Conservation (phyloP, 2,329 filamentous ascomycete genomes). For the Cladosporium austrohemisphaericum region DNA sequence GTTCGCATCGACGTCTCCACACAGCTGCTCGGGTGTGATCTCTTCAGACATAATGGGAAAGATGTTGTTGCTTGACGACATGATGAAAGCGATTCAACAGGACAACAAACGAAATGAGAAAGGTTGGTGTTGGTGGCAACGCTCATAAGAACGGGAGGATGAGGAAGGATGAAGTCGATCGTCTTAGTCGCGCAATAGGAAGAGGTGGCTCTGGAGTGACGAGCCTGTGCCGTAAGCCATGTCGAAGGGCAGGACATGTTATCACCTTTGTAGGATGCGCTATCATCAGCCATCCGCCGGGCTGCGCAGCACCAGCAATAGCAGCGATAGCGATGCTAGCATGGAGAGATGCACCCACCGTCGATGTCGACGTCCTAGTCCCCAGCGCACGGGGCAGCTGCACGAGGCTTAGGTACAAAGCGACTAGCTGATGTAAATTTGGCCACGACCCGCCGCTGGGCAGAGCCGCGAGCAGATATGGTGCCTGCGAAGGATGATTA, state of each 20-base stretch:
- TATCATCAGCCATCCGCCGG: conserved; percentile 9
- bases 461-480: conserved; percentile 12
- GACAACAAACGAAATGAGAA: conserved; percentile 16
- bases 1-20: conserved; percentile 22
- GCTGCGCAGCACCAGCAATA: conserved; percentile 17
- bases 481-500: conserved; percentile 15
- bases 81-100: conserved; percentile 15
- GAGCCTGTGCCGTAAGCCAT: conserved; percentile 10
- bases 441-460: conserved; percentile 12
- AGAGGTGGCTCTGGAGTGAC: neutral
- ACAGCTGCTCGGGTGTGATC: conserved; percentile 29
- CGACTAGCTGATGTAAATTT: conserved; percentile 16
- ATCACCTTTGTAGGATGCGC: conserved; percentile 14
- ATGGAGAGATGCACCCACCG: conserved; percentile 5
- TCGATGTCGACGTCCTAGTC: conserved; percentile 10
- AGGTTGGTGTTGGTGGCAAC: conserved; percentile 24
- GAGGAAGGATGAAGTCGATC: conserved; percentile 10
- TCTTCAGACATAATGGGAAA: conserved; percentile 25
- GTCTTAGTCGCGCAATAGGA: conserved; percentile 4
- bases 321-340: conserved; percentile 12
- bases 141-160: conserved; percentile 24
- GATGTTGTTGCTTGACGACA: conserved; percentile 30
- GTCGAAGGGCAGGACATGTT: conserved; percentile 12
- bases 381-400: conserved; percentile 11
- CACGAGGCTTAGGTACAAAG: conserved; percentile 16